Conservation (phyloP, 2,329 filamentous ascomycete genomes). For the Magnaporthiopsis incrustans region DNA sequence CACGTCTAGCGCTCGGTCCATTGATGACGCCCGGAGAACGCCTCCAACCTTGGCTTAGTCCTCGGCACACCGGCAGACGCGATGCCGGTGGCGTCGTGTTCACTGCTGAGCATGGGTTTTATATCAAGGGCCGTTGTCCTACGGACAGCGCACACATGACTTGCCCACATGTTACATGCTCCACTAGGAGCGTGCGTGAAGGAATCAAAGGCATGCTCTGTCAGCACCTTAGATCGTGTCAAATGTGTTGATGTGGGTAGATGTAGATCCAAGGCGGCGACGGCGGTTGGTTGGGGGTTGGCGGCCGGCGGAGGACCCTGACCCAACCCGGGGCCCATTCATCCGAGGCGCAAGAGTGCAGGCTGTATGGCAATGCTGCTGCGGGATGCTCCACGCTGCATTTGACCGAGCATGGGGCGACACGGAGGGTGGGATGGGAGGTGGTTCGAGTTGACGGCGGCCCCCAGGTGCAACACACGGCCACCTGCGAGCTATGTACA, state of each 20-base stretch:
- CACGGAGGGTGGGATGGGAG: background rate
- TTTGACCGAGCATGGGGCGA: background rate
- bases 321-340: background rate
- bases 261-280: background rate
- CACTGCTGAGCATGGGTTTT: background rate
- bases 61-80: background rate
- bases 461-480: background rate
- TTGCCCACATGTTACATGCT: background rate
- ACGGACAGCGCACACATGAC: background rate
- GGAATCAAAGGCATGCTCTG: background rate
- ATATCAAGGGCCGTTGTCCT: background rate
- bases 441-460: background rate
- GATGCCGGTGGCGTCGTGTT: background rate
- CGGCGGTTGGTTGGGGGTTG: background rate
- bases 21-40: background rate
- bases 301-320: background rate
- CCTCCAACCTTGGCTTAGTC: background rate
- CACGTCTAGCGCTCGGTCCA: background rate
- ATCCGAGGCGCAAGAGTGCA: background rate
- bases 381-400: background rate
- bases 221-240: background rate
- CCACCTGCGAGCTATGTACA: background rate
- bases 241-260: background rate
- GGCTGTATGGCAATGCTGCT: background rate
- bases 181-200: background rate